Conservation (phyloP, 805 yeast genomes). For the Blastobotrys terrestris region DNA sequence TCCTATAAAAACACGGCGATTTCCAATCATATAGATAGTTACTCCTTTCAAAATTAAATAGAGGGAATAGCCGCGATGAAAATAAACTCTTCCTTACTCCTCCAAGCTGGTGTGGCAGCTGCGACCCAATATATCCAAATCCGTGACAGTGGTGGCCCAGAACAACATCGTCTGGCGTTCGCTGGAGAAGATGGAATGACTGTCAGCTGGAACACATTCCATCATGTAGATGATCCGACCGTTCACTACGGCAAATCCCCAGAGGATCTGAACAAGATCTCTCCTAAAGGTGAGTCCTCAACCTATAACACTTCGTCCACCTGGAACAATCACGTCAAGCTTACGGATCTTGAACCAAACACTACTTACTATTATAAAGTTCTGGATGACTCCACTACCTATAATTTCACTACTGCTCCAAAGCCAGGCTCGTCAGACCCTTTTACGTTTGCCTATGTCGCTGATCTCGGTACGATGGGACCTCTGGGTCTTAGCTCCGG, state of each 20-base stretch:
- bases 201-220: conserved; percentile 25
- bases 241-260: background rate
- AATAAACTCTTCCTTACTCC: no score
- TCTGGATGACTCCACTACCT: background rate
- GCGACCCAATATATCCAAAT: background rate
- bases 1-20: background rate
- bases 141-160: background rate
- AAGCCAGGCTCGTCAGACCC: conserved; percentile 8
- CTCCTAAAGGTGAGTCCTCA: conserved; percentile 13
- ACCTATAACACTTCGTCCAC: conserved; percentile 21
- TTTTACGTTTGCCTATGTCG: conserved; percentile 16
- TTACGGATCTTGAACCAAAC: conserved; percentile 18
- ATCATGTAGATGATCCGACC: background rate
- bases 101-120: background rate
- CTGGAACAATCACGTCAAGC: conserved; percentile 24
- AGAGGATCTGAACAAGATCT: conserved; percentile 7
- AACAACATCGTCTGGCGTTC: conserved; percentile 22
- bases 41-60: no score
- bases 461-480: conserved; percentile 18
- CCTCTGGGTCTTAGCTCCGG: conserved; percentile 12
- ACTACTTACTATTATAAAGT: conserved; percentile 24
- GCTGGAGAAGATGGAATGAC: conserved; percentile 23
- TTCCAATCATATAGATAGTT: background rate
- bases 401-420: conserved; percentile 18
- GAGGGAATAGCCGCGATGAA: no score